Base-by-base conservation (phyloP, 1,139 yeast species). In the Pneumocystis wakefieldiae region DNA sequence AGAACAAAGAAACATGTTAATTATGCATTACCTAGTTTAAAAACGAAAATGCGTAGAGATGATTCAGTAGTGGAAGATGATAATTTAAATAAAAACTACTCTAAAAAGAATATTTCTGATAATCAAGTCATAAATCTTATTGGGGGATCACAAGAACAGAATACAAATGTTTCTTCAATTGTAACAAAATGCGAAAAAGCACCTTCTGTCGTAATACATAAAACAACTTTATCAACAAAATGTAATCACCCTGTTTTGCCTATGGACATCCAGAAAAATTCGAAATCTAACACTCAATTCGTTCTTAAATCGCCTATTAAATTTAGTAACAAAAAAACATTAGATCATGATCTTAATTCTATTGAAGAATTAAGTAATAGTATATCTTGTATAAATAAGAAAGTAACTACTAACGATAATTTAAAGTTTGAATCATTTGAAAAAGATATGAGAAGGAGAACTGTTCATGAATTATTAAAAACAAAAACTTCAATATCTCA, bases 1-100 rank as follows among this genome's bases (percentile, higher is more conserved):
- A 73, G 82, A 66, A 76, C 83, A 5, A 73, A 81, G 57, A 80
- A 79, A 68, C 78, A 80, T 10, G 82, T 87, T 6, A 83, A 83
- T 70, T 88, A 87, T 70, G 83, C 83, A 17, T 78, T 84, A 41
- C 88, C 92, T 0, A 83, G 91, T 0, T 72, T 86, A 63, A 77
- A 85, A 53, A 81, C 80, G 17, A 87, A 87, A 70, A 80, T 86
- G 84, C 79, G 95, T 70, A 77, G 95, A 67, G 83, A 84, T n/a
- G 37, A 60, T 28, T 28, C 57, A n/a, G n/a, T 10, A n/a, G 5
- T 32, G 35, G 59, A 57, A 42, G 36, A 60, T n/a, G 62, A 57
- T 37, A 57, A 24, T 37, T 12, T 48, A 53, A 57, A 42, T 28
- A 59, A 32, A 28, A 32, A n/a, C 10, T 32, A 59, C 15, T 29